Conservation (phyloP, 257 asterid species). For the Jacaranda mimosifolia region DNA sequence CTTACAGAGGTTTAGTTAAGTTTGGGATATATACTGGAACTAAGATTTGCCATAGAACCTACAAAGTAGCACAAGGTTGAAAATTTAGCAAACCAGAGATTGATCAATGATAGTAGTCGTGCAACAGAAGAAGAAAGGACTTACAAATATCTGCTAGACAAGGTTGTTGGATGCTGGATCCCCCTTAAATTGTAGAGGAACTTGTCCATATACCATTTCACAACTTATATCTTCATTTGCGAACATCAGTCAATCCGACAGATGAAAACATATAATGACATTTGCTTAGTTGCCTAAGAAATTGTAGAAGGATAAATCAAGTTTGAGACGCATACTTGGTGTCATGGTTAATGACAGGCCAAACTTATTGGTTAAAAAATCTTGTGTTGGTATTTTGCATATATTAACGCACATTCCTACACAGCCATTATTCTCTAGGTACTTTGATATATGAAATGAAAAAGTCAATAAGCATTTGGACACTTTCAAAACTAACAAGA, state of each 20-base stretch:
- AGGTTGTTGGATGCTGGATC: constrained; percentile 84
- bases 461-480: neutral
- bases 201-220: constrained; percentile 91
- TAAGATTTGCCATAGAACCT: constrained; percentile 84
- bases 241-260: neutral
- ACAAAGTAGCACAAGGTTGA: constrained; percentile 18
- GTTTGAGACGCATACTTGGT: constrained; percentile 62
- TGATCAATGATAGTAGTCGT: neutral
- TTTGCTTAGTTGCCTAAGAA: neutral
- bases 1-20: constrained; percentile 30
- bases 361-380: constrained; percentile 93
- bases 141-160: constrained; percentile 73
- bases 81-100: neutral
- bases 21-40: constrained; percentile 65
- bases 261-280: neutral
- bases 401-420: constrained; percentile 95
- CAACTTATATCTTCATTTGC: constrained; percentile 98
- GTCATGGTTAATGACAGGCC: constrained; percentile 97
- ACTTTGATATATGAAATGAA: constrained; percentile 49
- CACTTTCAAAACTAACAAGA: neutral
- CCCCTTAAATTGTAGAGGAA: constrained; percentile 78
- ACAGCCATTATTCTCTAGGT: constrained; percentile 94
- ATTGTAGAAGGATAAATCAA: neutral
- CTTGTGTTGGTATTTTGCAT: constrained; percentile 98
- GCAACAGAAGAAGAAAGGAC: neutral